Evolutionary conservation across 2,329 filamentous ascomycete genomes (phyloP).

Genomic region (Monilinia laxa): DNA sequence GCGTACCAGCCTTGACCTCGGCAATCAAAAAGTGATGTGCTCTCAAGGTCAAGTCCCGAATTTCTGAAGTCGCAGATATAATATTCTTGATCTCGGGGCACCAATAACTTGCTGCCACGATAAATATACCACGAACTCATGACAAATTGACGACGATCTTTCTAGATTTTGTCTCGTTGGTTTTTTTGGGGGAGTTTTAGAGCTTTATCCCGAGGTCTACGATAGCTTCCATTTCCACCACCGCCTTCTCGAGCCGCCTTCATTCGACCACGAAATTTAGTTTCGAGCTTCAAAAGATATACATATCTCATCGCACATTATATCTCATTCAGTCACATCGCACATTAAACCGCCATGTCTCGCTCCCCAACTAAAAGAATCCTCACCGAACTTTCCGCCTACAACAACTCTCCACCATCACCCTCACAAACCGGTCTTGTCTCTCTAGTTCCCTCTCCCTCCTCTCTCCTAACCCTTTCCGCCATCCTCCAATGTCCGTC

Average conservation of each 20-base stretch:
- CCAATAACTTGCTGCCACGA: not conserved
- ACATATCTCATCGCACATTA: not conserved
- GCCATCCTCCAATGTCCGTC: slow-evolving; percentile 47
- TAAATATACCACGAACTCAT: too few relatives aligned
- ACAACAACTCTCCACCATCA: slow-evolving; percentile 42
- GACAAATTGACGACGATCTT: not conserved
- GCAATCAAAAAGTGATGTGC: slow-evolving; percentile 9
- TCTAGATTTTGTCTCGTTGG: not conserved
- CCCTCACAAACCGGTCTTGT: slow-evolving; percentile 58
- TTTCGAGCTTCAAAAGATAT: not conserved
- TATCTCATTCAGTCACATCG: not conserved
- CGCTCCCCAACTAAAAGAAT: slow-evolving; percentile 54
- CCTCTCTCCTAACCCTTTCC: slow-evolving; percentile 55
- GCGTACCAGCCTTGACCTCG: slow-evolving; percentile 8
- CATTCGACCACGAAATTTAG: not conserved
- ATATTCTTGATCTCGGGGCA: not conserved
- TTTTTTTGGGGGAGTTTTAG: not conserved
- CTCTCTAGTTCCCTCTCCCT: slow-evolving; percentile 53
- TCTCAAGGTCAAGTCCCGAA: not conserved
- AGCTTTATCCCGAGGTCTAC: not conserved
- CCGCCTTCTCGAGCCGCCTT: not conserved
- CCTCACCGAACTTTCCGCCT: slow-evolving; percentile 55
- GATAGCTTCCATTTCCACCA: not conserved
- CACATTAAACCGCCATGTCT: slow-evolving; percentile 19
- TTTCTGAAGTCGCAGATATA: not conserved